phyloP scores from a whole-genome alignment of 805 yeast species.

The Kodamaea restingae region DNA sequence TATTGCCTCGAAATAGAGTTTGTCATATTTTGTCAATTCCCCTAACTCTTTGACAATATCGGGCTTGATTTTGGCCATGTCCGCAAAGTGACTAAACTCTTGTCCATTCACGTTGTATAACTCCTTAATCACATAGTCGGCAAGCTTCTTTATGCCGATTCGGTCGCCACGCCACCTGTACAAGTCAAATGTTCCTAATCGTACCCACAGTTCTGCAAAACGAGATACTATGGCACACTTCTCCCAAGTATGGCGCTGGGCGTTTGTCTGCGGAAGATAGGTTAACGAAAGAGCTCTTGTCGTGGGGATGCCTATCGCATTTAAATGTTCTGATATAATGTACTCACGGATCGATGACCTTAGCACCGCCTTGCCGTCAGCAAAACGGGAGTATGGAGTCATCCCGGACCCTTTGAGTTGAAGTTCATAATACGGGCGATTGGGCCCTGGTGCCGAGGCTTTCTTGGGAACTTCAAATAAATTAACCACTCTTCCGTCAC shows the following conservation, averaged over 20 bases:
- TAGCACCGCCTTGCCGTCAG: conserved; percentile 93
- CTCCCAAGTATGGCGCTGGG: conserved; percentile 68
- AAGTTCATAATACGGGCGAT: conserved; percentile 50
- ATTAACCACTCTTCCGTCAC: conserved; percentile 89
- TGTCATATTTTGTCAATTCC: conserved; percentile 57
- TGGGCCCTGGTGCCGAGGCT: conserved; percentile 9
- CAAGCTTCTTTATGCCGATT: conserved; percentile 53
- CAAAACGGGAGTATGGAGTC: conserved; percentile 91
- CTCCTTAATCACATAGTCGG: conserved; percentile 70
- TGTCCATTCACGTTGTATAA: conserved; percentile 43
- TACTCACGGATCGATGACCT: conserved; percentile 88
- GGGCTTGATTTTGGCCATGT: conserved; percentile 16
- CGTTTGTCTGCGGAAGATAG: conserved; percentile 67
- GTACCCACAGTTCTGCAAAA: conserved; percentile 80
- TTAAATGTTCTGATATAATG: conserved; percentile 73
- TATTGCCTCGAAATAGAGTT: conserved; percentile 66
- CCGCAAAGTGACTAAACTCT: conserved; percentile 27
- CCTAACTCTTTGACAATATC: conserved; percentile 16
- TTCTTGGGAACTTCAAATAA: conserved; percentile 63
- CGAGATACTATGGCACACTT: conserved; percentile 82
- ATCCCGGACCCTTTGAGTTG: conserved; percentile 91
- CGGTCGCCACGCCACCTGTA: conserved; percentile 72
- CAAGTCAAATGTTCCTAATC: conserved; percentile 85
- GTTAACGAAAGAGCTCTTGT: conserved; percentile 79
- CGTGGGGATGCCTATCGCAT: conserved; percentile 80